Base-by-base conservation (phyloP, 2,329 filamentous ascomycete species). In the Fusarium anguioides region DNA sequence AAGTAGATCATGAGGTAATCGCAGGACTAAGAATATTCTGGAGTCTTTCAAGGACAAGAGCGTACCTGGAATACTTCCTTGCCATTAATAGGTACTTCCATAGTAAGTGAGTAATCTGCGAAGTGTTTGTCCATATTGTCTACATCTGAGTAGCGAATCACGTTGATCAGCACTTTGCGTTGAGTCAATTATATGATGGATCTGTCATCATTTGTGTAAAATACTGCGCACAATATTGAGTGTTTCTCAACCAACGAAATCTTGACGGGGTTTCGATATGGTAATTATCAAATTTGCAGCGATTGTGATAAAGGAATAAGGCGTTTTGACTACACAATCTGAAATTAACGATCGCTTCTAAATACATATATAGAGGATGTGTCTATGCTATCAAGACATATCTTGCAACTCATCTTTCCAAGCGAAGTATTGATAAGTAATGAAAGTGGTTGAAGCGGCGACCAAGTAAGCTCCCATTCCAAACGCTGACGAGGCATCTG, bases 1-100 rank as follows among this genome's bases (percentile, higher is more conserved):
- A 26, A 56, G 51, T 8, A 51, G 17, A 3, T 46, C 53, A 51
- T 56, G 53, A 11, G 53, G 53, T 3, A 56, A 5, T 18, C 53
- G 20, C 6, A 56, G 15, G 5, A 24, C 46, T 4, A 56, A 8
- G 18, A 56, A 37, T 3, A 14, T 20, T 5, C 15, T 40, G 3
- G 24, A 56, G 8, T 56, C 53, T 9, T 17, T 36, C 18, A 51
- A 9, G 21, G 31, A 37, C 21, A 56, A 24, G 15, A 56, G 37
- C 24, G 46, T 20, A 37, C 7, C 3, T 56, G 46, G 4, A 51
- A 24, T 3, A 37, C 53, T 3, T 21, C 14, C 3, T 55, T 20
- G 5, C 52, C 52, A 18, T 55, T 15, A 12, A 35, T 9, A 5
- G 52, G 52, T 5, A 35, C 36, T 0, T 14, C 23, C 21, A 26